These are phyloP conservation scores for Nakazawaea wyomingensis DNA, from an alignment of 805 yeast species.

Conservation along the genomic window DNA sequence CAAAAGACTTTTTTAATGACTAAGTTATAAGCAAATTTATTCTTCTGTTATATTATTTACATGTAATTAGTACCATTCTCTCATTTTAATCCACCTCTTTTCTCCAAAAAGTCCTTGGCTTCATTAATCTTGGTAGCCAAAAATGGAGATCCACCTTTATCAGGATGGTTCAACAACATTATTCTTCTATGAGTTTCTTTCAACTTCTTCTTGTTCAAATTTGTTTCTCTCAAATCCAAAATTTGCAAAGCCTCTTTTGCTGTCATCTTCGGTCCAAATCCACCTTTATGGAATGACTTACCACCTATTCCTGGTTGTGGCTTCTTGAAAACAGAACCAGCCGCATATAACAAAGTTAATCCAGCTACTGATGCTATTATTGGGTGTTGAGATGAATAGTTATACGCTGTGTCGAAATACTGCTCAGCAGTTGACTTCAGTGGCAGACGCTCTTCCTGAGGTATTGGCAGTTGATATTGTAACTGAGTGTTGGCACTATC, in stretches of 20 bases:
- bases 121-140: constrained; percentile 90
- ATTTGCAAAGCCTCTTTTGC: constrained; percentile 86
- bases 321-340: constrained; percentile 63
- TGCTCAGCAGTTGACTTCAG: constrained; percentile 44
- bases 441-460: constrained; percentile 20
- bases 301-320: constrained; percentile 63
- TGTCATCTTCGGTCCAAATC: constrained; percentile 88
- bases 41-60: neutral
- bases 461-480: constrained; percentile 18
- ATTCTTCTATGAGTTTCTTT: constrained; percentile 78
- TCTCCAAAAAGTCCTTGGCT: constrained; percentile 76
- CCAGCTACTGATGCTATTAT: constrained; percentile 66
- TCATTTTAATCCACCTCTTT: constrained; percentile 45
- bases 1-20: neutral
- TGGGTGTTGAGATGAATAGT: constrained; percentile 72
- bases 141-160: constrained; percentile 87
- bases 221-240: constrained; percentile 66
- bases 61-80: neutral
- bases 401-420: constrained; percentile 56
- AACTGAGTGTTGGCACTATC: constrained; percentile 15
- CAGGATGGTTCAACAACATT: constrained; percentile 90
- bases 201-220: constrained; percentile 55
- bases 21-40: neutral
- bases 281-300: constrained; percentile 73
- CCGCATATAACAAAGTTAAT: constrained; percentile 55